phyloP scores from a whole-genome alignment of 768 basidiomycete genomes.

The Boletus subcaerulescens region DNA sequence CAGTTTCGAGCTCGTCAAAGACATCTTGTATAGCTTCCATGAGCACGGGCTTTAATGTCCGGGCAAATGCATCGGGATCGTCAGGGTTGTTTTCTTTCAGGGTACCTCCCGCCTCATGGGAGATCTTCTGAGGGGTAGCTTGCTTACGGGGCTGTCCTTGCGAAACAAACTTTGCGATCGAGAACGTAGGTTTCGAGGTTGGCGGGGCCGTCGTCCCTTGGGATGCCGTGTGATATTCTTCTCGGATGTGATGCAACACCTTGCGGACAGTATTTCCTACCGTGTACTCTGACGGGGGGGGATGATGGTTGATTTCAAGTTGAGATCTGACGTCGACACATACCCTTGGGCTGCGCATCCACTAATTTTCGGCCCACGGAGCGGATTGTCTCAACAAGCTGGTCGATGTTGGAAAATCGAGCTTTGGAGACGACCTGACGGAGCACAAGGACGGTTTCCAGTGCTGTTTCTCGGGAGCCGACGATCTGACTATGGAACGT shows the following conservation, averaged over 20 bases:
- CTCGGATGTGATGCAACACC: conserved; percentile 89
- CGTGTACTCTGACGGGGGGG: conserved; percentile 67
- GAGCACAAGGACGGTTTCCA: conserved; percentile 86
- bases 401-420: conserved; percentile 82
- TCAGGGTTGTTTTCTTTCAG: conserved; percentile 69
- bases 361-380: conserved; percentile 75
- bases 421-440: conserved; percentile 88
- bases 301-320: conserved; percentile 2
- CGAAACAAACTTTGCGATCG: conserved; percentile 81
- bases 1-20: conserved; percentile 92
- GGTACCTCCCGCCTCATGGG: conserved; percentile 49
- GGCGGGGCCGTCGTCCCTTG: conserved; percentile 41
- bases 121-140: conserved; percentile 37
- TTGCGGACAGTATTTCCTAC: conserved; percentile 94
- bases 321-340: conserved; percentile 7
- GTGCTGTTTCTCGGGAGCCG: conserved; percentile 83
- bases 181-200: conserved; percentile 47
- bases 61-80: conserved; percentile 76
- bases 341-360: conserved; percentile 95
- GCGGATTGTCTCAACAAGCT: conserved; percentile 77
- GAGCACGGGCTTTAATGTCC: conserved; percentile 83
- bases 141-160: conserved; percentile 65
- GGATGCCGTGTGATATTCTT: conserved; percentile 87
- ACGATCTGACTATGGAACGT: conserved; percentile 69
- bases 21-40: conserved; percentile 98